These are phyloP conservation scores for Kluyveromyces sp. DNA, from an alignment of 1,139 yeast species.

Conservation along the genomic window DNA sequence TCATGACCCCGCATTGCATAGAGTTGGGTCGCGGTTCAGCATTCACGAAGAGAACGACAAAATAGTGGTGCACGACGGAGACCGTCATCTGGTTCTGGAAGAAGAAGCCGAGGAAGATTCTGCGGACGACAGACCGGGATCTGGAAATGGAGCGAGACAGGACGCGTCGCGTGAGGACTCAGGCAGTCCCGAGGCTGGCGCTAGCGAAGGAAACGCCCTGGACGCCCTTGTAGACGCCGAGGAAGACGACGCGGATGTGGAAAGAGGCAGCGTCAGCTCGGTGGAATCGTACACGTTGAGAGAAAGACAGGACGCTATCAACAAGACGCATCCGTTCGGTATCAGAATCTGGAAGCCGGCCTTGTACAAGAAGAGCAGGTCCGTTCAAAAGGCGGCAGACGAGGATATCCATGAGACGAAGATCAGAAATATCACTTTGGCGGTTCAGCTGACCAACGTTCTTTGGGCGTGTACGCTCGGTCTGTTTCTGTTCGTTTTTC, in stretches of 20 bases:
- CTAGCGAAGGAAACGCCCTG: conserved; percentile 9
- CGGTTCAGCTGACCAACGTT: conserved; percentile 64
- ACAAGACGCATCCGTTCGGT: conserved; percentile 96
- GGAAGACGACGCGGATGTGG: conserved; percentile 29
- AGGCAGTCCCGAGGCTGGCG: background rate
- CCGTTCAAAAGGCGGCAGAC: conserved; percentile 87
- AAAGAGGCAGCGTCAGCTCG: conserved; percentile 46
- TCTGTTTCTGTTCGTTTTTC: conserved; percentile 45
- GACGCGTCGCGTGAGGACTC: background rate
- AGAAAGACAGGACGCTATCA: conserved; percentile 93
- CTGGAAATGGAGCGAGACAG: conserved; percentile 13
- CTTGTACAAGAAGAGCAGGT: conserved; percentile 81
- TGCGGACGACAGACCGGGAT: conserved; percentile 9
- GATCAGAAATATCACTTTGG: conserved; percentile 45
- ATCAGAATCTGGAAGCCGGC: conserved; percentile 98
- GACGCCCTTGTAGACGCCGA: conserved; percentile 21
- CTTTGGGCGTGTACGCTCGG: conserved; percentile 77
- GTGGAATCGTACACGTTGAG: conserved; percentile 81
- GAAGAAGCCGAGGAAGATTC: conserved; percentile 8
- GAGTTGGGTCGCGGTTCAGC: conserved; percentile 6
- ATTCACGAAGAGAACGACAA: conserved; percentile 9
- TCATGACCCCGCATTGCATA: conserved; percentile 2
- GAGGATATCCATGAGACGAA: conserved; percentile 82
- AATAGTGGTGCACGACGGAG: conserved; percentile 9
- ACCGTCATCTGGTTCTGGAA: conserved; percentile 15